Base-by-base conservation (phyloP, 495 filamentous ascomycete genomes). In the Amniculicola lignicola region DNA sequence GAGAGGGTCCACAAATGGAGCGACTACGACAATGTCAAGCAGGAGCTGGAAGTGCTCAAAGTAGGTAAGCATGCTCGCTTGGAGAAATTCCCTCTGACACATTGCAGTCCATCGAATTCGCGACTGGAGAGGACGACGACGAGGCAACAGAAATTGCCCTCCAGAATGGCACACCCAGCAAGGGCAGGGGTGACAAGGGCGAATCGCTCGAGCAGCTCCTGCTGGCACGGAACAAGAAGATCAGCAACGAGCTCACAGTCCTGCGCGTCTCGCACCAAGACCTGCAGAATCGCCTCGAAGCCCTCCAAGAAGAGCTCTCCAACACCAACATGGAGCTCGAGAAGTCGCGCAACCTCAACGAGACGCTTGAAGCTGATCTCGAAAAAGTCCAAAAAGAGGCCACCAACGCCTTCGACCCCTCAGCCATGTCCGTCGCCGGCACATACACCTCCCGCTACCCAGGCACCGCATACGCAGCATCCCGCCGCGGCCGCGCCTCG, bases 1-100 rank as follows among this genome's bases (percentile, higher is more conserved):
- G 75, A 77, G 22, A 94, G 90, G 68, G 79, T 96, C 16, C 83
- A 88, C 45, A 92, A 88, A 64, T 92, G 89, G 82, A 80, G 84
- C 59, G 94, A 99, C 68, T 99, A 99, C 64, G 89, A 95, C 29
- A 90, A 96, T 55, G 85, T 98, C 39, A 95, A 93, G 67, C 85
- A 90, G 50, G 94, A 98, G 70, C 78, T 98, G 21, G 93, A 97
- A 61, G 90, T 98, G 40, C 80, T 98, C 61, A 95, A 95, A 73
- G 81, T 83, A 67, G 39, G 67, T 42, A 18, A 29, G 3, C 27
- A 4, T 27, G n/a, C 39, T 41, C 19, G 0, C 2, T 23, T n/a
- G 14, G 6, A 25, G 23, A 22, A 9, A 42, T 23, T 54, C 0
- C 12, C 29, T 15, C 57, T 52, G 28, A 63, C 44, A 22, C 0